These are phyloP conservation scores for Yarrowia sp. DNA, from an alignment of 805 yeast genomes.

Conservation along the genomic window DNA sequence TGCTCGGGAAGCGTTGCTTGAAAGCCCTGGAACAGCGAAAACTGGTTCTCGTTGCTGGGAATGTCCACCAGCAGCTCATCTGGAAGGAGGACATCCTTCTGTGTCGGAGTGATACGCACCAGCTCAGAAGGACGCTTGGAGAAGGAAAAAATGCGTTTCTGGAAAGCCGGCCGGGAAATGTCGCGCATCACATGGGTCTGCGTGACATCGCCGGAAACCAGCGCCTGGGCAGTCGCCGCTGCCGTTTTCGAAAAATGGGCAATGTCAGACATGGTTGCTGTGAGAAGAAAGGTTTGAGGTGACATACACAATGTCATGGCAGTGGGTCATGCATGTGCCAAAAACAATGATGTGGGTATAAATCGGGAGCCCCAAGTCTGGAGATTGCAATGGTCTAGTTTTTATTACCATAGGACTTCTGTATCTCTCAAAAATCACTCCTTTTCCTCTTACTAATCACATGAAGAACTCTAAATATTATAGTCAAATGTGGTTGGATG, in stretches of 20 bases:
- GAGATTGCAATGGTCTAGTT: neutral
- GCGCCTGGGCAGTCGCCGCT: conserved; percentile 51
- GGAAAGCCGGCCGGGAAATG: conserved; percentile 53
- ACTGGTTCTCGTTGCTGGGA: conserved; percentile 53
- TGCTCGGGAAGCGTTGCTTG: conserved; percentile 54
- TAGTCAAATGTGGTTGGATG: conserved; percentile 12
- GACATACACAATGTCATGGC: too few species aligned
- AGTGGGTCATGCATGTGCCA: too few species aligned
- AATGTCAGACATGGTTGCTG: conserved; percentile 48
- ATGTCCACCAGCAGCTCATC: conserved; percentile 66
- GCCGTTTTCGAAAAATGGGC: conserved; percentile 51
- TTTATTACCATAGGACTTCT: neutral
- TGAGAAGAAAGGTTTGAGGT: too few species aligned
- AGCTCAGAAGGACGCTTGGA: conserved; percentile 50
- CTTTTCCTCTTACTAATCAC: neutral
- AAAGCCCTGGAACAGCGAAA: conserved; percentile 74
- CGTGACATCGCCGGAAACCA: conserved; percentile 49
- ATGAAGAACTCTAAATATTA: neutral
- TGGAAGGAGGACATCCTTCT: conserved; percentile 61
- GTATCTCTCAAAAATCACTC: neutral
- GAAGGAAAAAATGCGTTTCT: conserved; percentile 51
- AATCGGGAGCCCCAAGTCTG: too few species aligned
- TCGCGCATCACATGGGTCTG: conserved; percentile 58
- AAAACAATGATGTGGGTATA: neutral
- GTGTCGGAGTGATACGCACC: conserved; percentile 49